Conservation (phyloP, 2,329 filamentous ascomycete species). For the Penicillium sp. region DNA sequence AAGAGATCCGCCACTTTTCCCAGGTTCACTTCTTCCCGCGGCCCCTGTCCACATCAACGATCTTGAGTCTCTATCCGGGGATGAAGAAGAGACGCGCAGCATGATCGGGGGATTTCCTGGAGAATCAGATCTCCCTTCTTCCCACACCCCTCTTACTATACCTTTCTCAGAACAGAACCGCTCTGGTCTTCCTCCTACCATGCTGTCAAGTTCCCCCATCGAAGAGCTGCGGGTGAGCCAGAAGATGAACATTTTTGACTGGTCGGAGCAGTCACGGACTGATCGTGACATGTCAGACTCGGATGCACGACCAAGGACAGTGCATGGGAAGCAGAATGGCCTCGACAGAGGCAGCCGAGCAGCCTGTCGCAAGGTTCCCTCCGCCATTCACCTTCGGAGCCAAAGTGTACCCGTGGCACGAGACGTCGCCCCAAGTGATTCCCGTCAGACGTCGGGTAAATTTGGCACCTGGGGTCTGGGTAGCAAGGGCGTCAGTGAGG, state of each 20-base stretch:
- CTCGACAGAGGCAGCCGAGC: constrained; percentile 58
- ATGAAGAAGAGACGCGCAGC: constrained; percentile 30
- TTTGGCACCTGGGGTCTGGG: constrained; percentile 68
- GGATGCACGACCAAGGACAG: constrained; percentile 59
- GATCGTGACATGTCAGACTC: constrained; percentile 55
- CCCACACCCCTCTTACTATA: constrained; percentile 5
- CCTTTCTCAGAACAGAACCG: constrained; percentile 6
- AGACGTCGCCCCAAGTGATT: constrained; percentile 50
- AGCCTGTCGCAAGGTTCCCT: constrained; percentile 57
- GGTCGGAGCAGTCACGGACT: constrained; percentile 59
- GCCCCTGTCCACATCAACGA: constrained; percentile 16
- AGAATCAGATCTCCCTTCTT: constrained; percentile 16
- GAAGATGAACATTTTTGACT: constrained; percentile 62
- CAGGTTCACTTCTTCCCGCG: constrained; percentile 15
- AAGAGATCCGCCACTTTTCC: constrained; percentile 20
- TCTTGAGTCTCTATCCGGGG: constrained; percentile 24
- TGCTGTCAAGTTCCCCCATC: constrained; percentile 1
- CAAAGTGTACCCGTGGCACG: constrained; percentile 64
- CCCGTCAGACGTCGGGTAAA: constrained; percentile 55
- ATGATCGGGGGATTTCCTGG: constrained; percentile 30
- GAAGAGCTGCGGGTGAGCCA: constrained; percentile 37
- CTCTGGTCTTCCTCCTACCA: neutral
- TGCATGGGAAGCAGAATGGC: constrained; percentile 62
- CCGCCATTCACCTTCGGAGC: constrained; percentile 62
- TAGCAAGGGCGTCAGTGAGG: constrained; percentile 64